These are phyloP conservation scores for Suillus bovinus DNA, from an alignment of 768 basidiomycete species.

Conservation along the genomic window DNA sequence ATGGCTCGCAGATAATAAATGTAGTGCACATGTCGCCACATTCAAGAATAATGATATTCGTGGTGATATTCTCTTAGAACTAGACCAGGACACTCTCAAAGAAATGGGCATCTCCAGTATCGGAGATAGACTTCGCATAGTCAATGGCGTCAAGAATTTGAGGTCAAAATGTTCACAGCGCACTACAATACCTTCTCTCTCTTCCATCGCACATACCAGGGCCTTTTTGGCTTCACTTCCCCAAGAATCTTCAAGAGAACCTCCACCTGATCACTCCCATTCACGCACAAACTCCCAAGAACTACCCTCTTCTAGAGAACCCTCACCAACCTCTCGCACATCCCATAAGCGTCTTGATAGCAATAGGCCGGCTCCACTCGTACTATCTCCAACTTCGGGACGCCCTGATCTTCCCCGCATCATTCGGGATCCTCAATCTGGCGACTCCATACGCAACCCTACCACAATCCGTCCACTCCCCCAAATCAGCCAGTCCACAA, in stretches of 20 bases:
- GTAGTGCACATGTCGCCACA: constrained; percentile 59
- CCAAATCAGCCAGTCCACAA: constrained; percentile 22
- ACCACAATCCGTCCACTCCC: constrained; percentile 31
- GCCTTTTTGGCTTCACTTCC: not conserved
- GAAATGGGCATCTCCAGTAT: constrained; percentile 91
- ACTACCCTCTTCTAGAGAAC: constrained; percentile 11
- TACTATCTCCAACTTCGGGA: constrained; percentile 55
- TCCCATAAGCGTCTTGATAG: constrained; percentile 53
- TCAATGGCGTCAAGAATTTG: constrained; percentile 81
- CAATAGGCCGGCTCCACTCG: constrained; percentile 79
- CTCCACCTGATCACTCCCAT: constrained; percentile 14
- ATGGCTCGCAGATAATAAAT: constrained; percentile 82
- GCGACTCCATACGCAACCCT: constrained; percentile 50
- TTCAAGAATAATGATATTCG: constrained; percentile 90
- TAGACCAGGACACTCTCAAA: constrained; percentile 83
- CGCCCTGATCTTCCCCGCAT: constrained; percentile 72
- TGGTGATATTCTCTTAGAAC: constrained; percentile 87
- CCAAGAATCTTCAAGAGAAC: constrained; percentile 12
- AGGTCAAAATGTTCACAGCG: constrained; percentile 53
- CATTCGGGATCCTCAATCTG: constrained; percentile 56
- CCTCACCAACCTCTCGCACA: constrained; percentile 31
- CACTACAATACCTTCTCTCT: constrained; percentile 3
- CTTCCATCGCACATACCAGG: not conserved
- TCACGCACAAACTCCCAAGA: constrained; percentile 27
- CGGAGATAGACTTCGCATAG: constrained; percentile 87